phyloP scores from a whole-genome alignment of 768 basidiomycete genomes.

The Dictyophora rubrovolvata region DNA sequence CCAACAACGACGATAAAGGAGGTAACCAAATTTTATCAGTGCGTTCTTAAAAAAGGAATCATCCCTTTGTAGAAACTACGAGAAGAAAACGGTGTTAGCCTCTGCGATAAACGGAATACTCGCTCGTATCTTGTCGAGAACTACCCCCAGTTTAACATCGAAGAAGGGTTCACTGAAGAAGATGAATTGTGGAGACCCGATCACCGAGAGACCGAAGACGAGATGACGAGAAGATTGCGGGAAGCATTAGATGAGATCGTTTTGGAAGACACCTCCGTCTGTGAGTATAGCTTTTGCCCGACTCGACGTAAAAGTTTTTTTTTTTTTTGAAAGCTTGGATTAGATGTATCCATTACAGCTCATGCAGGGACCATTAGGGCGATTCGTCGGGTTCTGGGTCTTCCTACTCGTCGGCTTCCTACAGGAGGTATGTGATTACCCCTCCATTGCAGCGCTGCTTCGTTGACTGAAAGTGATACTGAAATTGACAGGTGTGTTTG shows the following conservation, averaged over 20 bases:
- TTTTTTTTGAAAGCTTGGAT: neutral
- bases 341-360: conserved; percentile 59
- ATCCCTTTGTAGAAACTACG: conserved; percentile 49
- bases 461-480: too few relatives aligned
- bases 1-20: conserved; percentile 33
- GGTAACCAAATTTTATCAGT: too few relatives aligned
- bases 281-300: conserved; percentile 27
- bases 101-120: conserved; percentile 54
- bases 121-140: conserved; percentile 35
- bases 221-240: conserved; percentile 38
- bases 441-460: neutral
- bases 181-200: conserved; percentile 52
- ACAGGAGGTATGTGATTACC: conserved; percentile 46
- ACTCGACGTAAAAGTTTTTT: neutral
- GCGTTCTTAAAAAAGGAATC: too few relatives aligned
- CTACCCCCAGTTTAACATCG: conserved; percentile 47
- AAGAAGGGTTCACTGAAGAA: conserved; percentile 48
- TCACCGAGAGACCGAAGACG: conserved; percentile 39
- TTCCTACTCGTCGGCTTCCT: conserved; percentile 36
- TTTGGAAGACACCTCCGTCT: conserved; percentile 29
- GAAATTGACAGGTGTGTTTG: neutral
- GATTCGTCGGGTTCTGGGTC: conserved; percentile 38
- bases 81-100: conserved; percentile 58
- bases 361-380: conserved; percentile 55
- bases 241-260: conserved; percentile 49